Base-by-base conservation (phyloP, 768 basidiomycete species). In the Plicaturopsis crispa region DNA sequence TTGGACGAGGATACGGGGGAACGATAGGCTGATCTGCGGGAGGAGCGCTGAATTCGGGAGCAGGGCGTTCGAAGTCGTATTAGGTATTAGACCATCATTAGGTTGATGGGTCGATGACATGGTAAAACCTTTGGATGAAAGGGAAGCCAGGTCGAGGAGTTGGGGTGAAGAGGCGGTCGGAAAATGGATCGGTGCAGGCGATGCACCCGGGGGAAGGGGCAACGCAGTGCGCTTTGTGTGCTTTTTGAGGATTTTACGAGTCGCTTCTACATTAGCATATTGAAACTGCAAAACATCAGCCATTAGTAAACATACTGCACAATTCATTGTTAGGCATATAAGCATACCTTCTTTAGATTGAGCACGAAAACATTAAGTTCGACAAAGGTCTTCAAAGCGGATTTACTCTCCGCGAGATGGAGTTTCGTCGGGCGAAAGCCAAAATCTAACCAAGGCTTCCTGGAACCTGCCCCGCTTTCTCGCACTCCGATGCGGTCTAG, bases 191-290 rank as follows among this genome's bases (percentile, higher is more conserved):
- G n/a, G n/a, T n/a, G n/a, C n/a, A n/a, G n/a, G n/a, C n/a, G n/a
- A n/a, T n/a, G n/a, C n/a, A n/a, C n/a, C n/a, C n/a, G n/a, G 43
- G 2, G 80, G 70, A 46, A 84, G 67, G 1, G 86, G 83, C 6
- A 97, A 65, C 0, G 85, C 78, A 0, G 91, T 94, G 3, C 88
- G 79, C 54, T 94, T 94, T 20, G 86, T 73, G 53, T 93, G 92
- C 54, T 96, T 96, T 69, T 94, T 94, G 36, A 94, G 72, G 42
- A 91, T 91, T 62, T 96, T 96, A 24, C 90, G 77, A 2, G 83
- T 85, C 2, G 91, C 92, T 57, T 94, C 90, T 5, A 81, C 70
- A 51, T 89, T 94, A 5, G 87, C 90, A 26, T 72, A 53, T 51
- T 90, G 83, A 52, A 91, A 88, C 84, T 85, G 41, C 3, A 46